phyloP scores from a whole-genome alignment of 495 filamentous ascomycete species.

The Penicillium fimorum region DNA sequence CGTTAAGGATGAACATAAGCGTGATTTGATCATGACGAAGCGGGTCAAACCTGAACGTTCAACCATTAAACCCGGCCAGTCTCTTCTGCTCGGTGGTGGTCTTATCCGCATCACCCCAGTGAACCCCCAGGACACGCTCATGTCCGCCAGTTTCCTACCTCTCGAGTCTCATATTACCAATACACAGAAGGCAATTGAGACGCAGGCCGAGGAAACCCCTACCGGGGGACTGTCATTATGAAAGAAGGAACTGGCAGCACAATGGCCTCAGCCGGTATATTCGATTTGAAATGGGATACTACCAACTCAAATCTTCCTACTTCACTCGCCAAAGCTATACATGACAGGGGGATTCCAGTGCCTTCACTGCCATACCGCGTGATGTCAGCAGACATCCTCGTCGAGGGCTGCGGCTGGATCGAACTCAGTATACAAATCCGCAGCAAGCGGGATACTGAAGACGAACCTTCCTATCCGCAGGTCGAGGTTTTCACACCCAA shows the following conservation, averaged over 20 bases:
- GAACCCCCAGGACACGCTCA: conserved; percentile 57
- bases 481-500: conserved; percentile 85
- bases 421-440: conserved; percentile 83
- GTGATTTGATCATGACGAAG: conserved; percentile 70
- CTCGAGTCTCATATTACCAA: conserved; percentile 69
- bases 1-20: conserved; percentile 61
- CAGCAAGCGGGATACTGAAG: conserved; percentile 37
- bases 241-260: conserved; percentile 53
- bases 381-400: conserved; percentile 75
- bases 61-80: conserved; percentile 73
- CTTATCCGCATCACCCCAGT: conserved; percentile 84
- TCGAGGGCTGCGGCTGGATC: conserved; percentile 92
- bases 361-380: conserved; percentile 70
- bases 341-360: conserved; percentile 30
- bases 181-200: conserved; percentile 71
- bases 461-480: conserved; percentile 51
- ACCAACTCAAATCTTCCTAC: conserved; percentile 56
- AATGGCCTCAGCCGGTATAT: conserved; percentile 67
- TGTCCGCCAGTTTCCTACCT: conserved; percentile 77
- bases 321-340: conserved; percentile 35
- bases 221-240: conserved; percentile 59
- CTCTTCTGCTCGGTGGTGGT: conserved; percentile 78
- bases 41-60: conserved; percentile 65
- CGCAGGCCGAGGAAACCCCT: conserved; percentile 56
- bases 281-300: conserved; percentile 74